Conservation (phyloP, 331 rosid species). For the Malus hybrid region DNA sequence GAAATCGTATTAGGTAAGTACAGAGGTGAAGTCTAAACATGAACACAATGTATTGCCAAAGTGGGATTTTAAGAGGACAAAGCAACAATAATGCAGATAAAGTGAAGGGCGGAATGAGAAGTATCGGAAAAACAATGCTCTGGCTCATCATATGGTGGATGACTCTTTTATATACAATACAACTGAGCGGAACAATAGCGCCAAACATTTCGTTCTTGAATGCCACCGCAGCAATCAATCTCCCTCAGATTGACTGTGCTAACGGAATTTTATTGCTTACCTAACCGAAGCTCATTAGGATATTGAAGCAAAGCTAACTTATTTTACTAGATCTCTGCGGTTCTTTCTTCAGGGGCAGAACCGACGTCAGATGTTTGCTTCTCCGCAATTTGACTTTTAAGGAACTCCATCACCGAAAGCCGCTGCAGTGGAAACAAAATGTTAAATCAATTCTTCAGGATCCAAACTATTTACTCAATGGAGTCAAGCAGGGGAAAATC, state of each 20-base stretch:
- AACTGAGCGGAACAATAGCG: neutral
- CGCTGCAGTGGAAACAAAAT: conserved; percentile 38
- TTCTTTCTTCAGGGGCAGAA: conserved; percentile 8
- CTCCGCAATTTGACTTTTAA: conserved; percentile 52
- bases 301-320: conserved; percentile 11
- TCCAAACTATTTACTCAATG: neutral
- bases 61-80: no score
- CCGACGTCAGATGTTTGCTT: conserved; percentile 29
- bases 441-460: neutral
- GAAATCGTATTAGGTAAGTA: neutral
- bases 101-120: no score
- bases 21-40: no score
- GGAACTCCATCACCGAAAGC: conserved; percentile 71
- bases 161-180: conserved; percentile 3
- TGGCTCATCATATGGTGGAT: no score
- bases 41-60: no score
- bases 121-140: no score
- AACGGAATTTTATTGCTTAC: neutral
- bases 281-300: neutral
- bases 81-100: no score
- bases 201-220: neutral
- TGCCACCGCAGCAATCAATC: neutral
- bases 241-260: neutral
- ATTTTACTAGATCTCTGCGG: conserved; percentile 4
- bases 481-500: conserved; percentile 4